These are phyloP conservation scores for Kalanchoe fedtschenkoi DNA, from an alignment of 164 flowering plant genomes.

Conservation along the genomic window DNA sequence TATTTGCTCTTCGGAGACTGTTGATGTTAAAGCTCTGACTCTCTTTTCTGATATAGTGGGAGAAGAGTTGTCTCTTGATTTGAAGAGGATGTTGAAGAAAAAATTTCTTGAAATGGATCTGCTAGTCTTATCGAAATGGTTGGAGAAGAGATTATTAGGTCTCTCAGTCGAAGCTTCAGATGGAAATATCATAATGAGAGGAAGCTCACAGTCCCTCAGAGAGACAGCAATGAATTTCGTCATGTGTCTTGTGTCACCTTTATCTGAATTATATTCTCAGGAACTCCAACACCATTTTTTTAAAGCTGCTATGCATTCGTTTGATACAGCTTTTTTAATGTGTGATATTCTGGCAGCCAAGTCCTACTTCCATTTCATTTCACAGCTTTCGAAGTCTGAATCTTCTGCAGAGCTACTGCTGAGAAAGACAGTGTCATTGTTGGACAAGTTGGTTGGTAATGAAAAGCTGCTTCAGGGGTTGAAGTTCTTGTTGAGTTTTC, in stretches of 20 bases:
- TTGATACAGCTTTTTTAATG: constrained; percentile 59
- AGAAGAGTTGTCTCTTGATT: constrained; percentile 45
- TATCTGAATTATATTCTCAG: constrained; percentile 29
- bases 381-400: constrained; percentile 69
- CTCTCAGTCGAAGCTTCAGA: constrained; percentile 28
- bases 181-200: constrained; percentile 34
- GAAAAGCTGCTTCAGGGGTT: constrained; percentile 64
- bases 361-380: constrained; percentile 57
- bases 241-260: constrained; percentile 34
- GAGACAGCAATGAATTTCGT: constrained; percentile 77
- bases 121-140: constrained; percentile 55
- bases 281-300: constrained; percentile 50
- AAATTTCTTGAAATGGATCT: constrained; percentile 62
- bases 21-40: constrained; percentile 62
- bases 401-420: constrained; percentile 44
- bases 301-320: constrained; percentile 56
- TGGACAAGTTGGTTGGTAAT: constrained; percentile 64
- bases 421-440: constrained; percentile 41
- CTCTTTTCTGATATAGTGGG: constrained; percentile 63
- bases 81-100: constrained; percentile 40
- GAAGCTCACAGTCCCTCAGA: constrained; percentile 49
- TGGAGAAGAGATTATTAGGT: constrained; percentile 72
- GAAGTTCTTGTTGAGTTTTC: constrained; percentile 64
- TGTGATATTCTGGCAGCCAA: constrained; percentile 69
- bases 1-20: constrained; percentile 53